phyloP scores from a whole-genome alignment of 2,329 filamentous ascomycete species.

The Nakataea oryzae region DNA sequence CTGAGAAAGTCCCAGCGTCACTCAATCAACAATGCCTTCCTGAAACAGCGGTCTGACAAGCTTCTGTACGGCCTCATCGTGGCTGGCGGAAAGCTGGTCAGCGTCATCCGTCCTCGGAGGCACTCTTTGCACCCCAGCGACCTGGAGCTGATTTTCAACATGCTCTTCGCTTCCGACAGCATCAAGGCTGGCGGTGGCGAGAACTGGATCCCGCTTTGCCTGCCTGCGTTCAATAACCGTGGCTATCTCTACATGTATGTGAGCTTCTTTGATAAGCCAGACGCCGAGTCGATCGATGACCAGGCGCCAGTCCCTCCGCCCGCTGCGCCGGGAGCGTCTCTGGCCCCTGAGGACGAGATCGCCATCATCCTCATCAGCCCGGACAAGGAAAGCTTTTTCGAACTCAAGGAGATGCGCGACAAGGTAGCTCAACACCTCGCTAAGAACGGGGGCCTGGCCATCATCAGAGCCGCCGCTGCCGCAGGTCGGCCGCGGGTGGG shows the following conservation, averaged over 20 bases:
- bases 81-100: constrained; percentile 84
- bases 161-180: constrained; percentile 92
- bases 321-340: constrained; percentile 19
- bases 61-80: constrained; percentile 90
- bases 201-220: constrained; percentile 92
- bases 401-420: constrained; percentile 64
- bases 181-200: constrained; percentile 86
- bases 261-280: constrained; percentile 66
- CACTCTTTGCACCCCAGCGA: constrained; percentile 95
- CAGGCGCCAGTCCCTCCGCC: constrained; percentile 26
- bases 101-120: constrained; percentile 85
- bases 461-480: constrained; percentile 62
- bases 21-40: constrained; percentile 75
- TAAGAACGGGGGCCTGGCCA: constrained; percentile 62
- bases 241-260: constrained; percentile 99
- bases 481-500: constrained; percentile 60
- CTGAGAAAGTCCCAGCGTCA: constrained; percentile 80
- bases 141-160: constrained; percentile 94
- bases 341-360: constrained; percentile 53
- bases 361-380: constrained; percentile 88
- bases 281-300: constrained; percentile 15
- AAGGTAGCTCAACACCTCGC: constrained; percentile 58
- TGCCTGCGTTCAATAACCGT: constrained; percentile 93
- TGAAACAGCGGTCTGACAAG: constrained; percentile 66
- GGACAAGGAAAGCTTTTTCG: constrained; percentile 88